phyloP scores from a whole-genome alignment of 352 stramenopile species.

The Globisporangium cederbergense region DNA sequence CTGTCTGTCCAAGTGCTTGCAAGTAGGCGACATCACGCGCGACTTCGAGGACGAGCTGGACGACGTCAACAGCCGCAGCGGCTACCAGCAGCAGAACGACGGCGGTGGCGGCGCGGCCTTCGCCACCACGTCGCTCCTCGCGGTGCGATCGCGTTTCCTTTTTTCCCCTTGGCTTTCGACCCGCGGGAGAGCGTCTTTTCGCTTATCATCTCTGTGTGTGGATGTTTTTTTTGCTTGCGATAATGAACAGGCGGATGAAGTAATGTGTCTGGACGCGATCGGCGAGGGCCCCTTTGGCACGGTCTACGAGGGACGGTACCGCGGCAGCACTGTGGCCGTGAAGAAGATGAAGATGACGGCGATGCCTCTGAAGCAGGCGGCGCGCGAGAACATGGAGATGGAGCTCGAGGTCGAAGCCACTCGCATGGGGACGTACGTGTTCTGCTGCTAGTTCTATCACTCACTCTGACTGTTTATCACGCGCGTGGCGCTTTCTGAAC shows the following conservation, averaged over 20 bases:
- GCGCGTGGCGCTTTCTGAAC: conserved; percentile 10
- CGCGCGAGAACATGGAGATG: conserved; percentile 75
- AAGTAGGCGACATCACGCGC: conserved; percentile 79
- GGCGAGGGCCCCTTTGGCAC: conserved; percentile 75
- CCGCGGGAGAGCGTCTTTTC: neutral
- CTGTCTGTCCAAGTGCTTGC: conserved; percentile 83
- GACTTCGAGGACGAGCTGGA: conserved; percentile 84
- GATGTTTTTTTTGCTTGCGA: neutral
- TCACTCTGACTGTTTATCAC: neutral
- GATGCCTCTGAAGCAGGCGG: conserved; percentile 46
- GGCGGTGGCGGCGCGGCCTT: conserved; percentile 54
- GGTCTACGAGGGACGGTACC: conserved; percentile 86
- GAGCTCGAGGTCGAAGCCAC: conserved; percentile 79
- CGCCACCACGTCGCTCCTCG: conserved; percentile 69
- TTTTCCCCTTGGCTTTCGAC: neutral
- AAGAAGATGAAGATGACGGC: conserved; percentile 87
- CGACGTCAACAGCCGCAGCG: conserved; percentile 47
- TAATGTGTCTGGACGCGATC: conserved; percentile 75
- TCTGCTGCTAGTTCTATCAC: neutral
- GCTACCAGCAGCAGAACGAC: conserved; percentile 37
- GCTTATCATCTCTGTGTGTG: neutral
- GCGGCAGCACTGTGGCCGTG: conserved; percentile 77
- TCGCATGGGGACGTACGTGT: conserved; percentile 61
- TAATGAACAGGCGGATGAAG: conserved; percentile 64
- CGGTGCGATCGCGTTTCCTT: conserved; percentile 29